Evolutionary conservation across 805 yeast genomes (phyloP), one percentile per base, ranked within the genome.

Genomic region (Zygosaccharomyces pseudorouxii): DNA sequence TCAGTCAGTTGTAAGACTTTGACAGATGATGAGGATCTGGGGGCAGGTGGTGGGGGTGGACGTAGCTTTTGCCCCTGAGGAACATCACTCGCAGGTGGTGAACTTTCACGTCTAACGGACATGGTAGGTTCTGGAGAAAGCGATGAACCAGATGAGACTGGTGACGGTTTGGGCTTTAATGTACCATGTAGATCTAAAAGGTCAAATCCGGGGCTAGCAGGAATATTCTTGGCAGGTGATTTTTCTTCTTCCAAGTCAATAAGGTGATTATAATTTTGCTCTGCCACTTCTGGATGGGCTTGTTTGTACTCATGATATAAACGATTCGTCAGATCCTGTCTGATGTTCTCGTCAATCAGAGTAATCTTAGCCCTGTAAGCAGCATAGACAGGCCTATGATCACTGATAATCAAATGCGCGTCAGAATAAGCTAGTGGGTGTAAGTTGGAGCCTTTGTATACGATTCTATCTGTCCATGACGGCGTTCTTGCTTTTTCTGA

Each of bases 401-500:
- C 99, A 47, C 97, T 88, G 49, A 83, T 75, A 48, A 62, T 62
- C 37, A 92, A 66, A 55, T 79, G 79, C 1, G 82, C 81, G 43
- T 84, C 78, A 47, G 81, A 78, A 63, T 93, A 93, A 45, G 81
- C 80, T 53, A 81, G 62, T 41, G 88, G 93, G 36, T 72, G 68
- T 37, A 89, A 58, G 14, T 69, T 69, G 3, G 71, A 64, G 33
- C 95, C 89, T 50, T 76, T 73, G 58, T 75, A 83, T 42, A 92
- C 70, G 47, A 88, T 84, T 60, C 99, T 74, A 66, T 92, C 99
- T 0, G 98, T 92, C 97, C 98, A 92, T 0, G 97, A 85, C 1
- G 99, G 99, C 3, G 87, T 82, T 57, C 99, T 76, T 53, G 84
- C 92, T 64, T 92, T 92, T 57, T 92, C 99, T 9, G 95, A 84